Conservation (phyloP, 192 early-diverging fungal genomes). For the Jimgerdemannia flammicorona region DNA sequence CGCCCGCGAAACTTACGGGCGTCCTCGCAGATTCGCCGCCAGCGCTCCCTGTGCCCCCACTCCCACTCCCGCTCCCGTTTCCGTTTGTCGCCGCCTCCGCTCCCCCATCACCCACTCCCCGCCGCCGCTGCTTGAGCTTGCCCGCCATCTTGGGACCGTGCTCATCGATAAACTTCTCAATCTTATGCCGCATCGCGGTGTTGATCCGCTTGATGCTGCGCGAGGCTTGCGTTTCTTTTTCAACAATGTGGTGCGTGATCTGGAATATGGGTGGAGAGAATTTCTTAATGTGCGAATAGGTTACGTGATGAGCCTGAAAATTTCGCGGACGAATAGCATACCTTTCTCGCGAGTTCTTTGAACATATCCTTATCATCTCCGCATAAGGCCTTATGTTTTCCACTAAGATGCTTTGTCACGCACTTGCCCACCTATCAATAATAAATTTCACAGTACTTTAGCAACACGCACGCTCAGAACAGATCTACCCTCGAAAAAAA, state of each 20-base stretch:
- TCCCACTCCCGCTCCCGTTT: too few species aligned
- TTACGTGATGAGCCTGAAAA: too few species aligned
- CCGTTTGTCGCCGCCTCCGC: too few species aligned
- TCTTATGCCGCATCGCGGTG: conserved; percentile 37
- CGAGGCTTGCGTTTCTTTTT: conserved; percentile 42
- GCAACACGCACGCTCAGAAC: too few species aligned
- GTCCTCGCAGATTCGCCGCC: too few species aligned
- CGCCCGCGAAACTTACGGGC: too few species aligned
- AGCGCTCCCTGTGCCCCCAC: too few species aligned
- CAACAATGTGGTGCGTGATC: conserved; percentile 53
- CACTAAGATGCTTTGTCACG: conserved; percentile 34
- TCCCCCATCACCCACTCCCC: too few species aligned
- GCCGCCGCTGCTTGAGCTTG: conserved; percentile 14
- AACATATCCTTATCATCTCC: conserved; percentile 44
- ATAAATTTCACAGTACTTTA: too few species aligned
- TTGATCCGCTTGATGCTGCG: conserved; percentile 37
- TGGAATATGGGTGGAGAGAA: conserved; percentile 17
- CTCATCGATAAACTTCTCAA: conserved; percentile 41
- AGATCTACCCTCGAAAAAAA: too few species aligned
- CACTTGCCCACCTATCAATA: conserved; percentile 14
- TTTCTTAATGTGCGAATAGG: background rate
- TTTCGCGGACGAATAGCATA: too few species aligned
- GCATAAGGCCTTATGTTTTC: conserved; percentile 40
- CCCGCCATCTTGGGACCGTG: conserved; percentile 23
- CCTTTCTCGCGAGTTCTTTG: conserved; percentile 50